phyloP scores from a whole-genome alignment of 108 stramenopile genomes.

The Bacterosira constricta region DNA sequence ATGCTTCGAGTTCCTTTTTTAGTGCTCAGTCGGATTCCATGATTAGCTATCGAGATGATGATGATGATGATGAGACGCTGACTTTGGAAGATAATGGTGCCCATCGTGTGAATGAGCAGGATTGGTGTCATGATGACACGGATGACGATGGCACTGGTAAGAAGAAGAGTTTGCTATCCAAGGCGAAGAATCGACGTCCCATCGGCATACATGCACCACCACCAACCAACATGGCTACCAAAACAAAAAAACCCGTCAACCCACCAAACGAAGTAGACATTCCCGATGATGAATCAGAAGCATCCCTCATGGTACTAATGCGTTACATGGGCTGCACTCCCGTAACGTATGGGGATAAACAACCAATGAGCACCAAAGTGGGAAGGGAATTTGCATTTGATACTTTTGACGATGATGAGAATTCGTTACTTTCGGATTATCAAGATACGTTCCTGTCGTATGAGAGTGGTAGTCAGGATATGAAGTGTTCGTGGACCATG shows the following conservation, averaged over 20 bases:
- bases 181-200: conserved; percentile 6
- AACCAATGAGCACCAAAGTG: not conserved
- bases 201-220: not conserved
- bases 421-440: conserved; percentile 8
- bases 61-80: not conserved
- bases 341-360: conserved; percentile 11
- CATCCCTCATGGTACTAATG: conserved; percentile 43
- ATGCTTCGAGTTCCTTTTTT: too few relatives aligned
- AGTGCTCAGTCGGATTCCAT: too few relatives aligned
- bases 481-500: not conserved
- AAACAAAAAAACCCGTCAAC: conserved; percentile 3
- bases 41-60: too few relatives aligned
- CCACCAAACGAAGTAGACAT: conserved; percentile 6
- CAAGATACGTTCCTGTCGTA: not conserved
- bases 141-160: not conserved
- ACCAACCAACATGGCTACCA: not conserved
- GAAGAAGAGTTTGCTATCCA: not conserved
- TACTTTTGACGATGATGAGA: not conserved
- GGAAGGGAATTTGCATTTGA: conserved; percentile 24
- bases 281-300: conserved; percentile 48
- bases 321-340: conserved; percentile 51
- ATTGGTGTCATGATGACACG: not conserved
- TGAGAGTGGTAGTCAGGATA: not conserved
- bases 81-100: not conserved
- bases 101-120: too few relatives aligned